Percentiles rank a stretch among this genome's conserved stretches.
Conservation (phyloP, 306 rosid genomes). For the Calophaca sinica region DNA sequence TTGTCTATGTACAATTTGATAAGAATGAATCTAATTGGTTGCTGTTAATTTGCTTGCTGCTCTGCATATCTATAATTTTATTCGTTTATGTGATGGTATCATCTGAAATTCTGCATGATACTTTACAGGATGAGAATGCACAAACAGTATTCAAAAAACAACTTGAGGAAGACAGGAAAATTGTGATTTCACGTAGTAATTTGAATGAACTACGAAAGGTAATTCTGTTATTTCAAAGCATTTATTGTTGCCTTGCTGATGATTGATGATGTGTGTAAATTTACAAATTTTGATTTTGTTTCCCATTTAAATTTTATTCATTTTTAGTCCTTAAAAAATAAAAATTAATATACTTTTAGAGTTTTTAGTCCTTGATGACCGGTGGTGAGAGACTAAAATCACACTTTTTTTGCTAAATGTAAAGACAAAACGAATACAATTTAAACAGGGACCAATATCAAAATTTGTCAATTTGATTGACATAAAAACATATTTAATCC, state of each 20-base stretch:
- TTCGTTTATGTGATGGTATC: slow-evolving; percentile 19
- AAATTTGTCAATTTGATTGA: neutral
- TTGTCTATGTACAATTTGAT: neutral
- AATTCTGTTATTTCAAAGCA: slow-evolving; percentile 29
- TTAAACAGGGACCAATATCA: neutral
- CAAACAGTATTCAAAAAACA: slow-evolving; percentile 84
- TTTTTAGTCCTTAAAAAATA: neutral
- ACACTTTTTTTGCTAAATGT: neutral
- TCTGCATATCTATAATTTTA: slow-evolving; percentile 2
- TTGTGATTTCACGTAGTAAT: slow-evolving; percentile 87
- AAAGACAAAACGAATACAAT: neutral
- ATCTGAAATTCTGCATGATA: slow-evolving; percentile 40
- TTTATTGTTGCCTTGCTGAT: slow-evolving; percentile 1
- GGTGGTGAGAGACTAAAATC: neutral
- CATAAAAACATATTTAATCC: neutral
- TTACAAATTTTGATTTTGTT: neutral
- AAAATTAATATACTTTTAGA: neutral
- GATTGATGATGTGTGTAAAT: slow-evolving; percentile 7
- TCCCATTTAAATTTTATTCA: neutral
- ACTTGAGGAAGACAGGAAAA: slow-evolving; percentile 88
- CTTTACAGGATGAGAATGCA: slow-evolving; percentile 79
- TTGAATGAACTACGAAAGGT: slow-evolving; percentile 85
- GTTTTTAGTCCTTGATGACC: neutral
- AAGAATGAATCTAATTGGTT: slow-evolving; percentile 9
- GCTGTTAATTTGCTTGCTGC: slow-evolving; percentile 24